Conservation (phyloP, 1,284 basidiomycete species). For the Phellopilus nigrolimitatus region DNA sequence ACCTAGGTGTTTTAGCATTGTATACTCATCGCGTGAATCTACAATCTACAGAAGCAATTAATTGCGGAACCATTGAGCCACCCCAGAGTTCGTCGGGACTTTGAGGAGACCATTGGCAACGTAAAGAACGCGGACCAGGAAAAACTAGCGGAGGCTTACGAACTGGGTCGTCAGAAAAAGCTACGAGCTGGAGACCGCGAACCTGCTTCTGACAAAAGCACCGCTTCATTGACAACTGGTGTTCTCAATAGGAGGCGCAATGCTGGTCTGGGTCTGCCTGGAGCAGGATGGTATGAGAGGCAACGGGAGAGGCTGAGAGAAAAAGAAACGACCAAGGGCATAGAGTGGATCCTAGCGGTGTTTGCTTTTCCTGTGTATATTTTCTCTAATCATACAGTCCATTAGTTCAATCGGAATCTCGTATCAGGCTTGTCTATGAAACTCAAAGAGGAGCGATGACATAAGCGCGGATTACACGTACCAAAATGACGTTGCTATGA, state of each 20-base stretch:
- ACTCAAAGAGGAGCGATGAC: no score
- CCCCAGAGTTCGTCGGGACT: constrained; percentile 21
- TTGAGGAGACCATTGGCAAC: constrained; percentile 10
- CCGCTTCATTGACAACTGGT: constrained; percentile 10
- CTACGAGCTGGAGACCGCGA: constrained; percentile 14
- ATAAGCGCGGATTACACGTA: neutral
- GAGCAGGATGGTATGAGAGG: constrained; percentile 18
- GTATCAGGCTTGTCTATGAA: no score
- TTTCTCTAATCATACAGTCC: neutral
- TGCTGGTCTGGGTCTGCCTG: constrained; percentile 19
- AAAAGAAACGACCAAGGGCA: constrained; percentile 1
- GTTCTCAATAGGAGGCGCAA: constrained; percentile 9
- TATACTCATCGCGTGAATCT: neutral
- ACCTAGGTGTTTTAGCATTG: neutral
- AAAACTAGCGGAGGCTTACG: constrained; percentile 9
- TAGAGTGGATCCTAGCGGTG: neutral
- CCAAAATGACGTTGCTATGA: no score
- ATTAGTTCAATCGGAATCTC: no score
- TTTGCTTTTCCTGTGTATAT: constrained; percentile 1
- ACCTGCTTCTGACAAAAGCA: constrained; percentile 16
- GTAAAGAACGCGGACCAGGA: neutral
- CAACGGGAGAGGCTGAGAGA: constrained; percentile 16
- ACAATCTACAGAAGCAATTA: constrained; percentile 22
- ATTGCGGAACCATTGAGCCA: constrained; percentile 25
- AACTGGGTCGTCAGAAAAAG: constrained; percentile 7